Percentiles rank a stretch among this genome's conserved stretches.
These are phyloP conservation scores for Aspergillus steynii DNA, from an alignment of 495 filamentous ascomycete genomes.

Conservation along the genomic window DNA sequence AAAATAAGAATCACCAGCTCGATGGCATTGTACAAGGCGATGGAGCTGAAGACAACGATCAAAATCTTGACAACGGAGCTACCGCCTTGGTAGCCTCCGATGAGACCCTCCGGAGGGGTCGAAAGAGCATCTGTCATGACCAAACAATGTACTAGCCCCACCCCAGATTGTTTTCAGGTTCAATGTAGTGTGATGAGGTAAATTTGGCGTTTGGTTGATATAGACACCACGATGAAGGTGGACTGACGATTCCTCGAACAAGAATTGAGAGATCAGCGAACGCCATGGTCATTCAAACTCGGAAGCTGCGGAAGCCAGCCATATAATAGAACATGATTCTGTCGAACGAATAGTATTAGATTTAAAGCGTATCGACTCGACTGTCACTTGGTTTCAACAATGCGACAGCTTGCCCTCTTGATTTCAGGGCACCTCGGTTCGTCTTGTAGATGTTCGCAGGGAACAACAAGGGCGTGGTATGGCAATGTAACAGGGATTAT, in stretches of 20 bases:
- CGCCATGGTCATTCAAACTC: neutral
- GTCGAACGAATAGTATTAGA: neutral
- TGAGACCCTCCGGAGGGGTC: constrained; percentile 33
- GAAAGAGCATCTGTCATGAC: constrained; percentile 17
- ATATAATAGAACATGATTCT: neutral
- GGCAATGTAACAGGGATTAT: neutral
- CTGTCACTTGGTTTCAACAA: neutral
- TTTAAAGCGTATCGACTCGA: neutral
- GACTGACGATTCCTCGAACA: neutral
- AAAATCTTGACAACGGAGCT: constrained; percentile 36
- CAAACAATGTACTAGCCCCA: neutral
- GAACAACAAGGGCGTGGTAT: neutral
- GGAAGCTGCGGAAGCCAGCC: neutral
- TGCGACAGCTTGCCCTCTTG: neutral
- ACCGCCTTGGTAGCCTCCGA: constrained; percentile 33
- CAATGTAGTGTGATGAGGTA: neutral
- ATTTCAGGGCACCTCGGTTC: neutral
- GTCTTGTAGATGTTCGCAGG: neutral
- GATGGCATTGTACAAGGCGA: constrained; percentile 53
- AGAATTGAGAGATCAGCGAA: neutral
- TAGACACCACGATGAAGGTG: neutral
- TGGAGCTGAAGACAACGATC: constrained; percentile 48
- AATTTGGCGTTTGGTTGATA: neutral
- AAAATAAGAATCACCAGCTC: constrained; percentile 51
- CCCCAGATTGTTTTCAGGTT: neutral